Conservation (phyloP, 2,329 filamentous ascomycete genomes). For the Colletotrichum sp. region DNA sequence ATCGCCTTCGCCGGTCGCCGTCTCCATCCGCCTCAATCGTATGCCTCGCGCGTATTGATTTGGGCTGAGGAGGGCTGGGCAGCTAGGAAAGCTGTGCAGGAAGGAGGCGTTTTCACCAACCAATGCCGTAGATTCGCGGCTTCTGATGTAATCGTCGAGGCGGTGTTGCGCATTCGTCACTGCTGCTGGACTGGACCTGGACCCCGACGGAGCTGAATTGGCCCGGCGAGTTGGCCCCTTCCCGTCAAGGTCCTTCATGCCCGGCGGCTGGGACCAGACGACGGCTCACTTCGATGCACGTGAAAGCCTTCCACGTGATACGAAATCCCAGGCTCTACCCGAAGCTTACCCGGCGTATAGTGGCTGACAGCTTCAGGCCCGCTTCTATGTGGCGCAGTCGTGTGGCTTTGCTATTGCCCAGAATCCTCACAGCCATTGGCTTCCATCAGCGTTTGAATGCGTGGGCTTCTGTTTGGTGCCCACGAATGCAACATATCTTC, state of each 20-base stretch:
- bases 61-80: neutral
- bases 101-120: neutral
- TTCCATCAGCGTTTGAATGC: neutral
- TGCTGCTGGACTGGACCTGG: neutral
- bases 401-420: neutral
- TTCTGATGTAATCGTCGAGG: slow-evolving; percentile 18
- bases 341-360: neutral
- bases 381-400: neutral
- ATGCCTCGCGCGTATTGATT: neutral
- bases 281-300: neutral
- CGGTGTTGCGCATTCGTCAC: slow-evolving; percentile 4
- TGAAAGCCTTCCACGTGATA: neutral
- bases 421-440: neutral
- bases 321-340: neutral
- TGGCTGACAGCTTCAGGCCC: neutral
- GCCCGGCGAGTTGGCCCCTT: slow-evolving; percentile 1
- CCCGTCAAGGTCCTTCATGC: neutral
- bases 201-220: slow-evolving; percentile 8
- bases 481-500: neutral
- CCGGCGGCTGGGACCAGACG: neutral
- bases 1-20: neutral
- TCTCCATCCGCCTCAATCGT: neutral
- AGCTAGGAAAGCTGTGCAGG: neutral
- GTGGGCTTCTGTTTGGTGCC: neutral
- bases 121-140: slow-evolving; percentile 2